These are phyloP conservation scores for Zymoseptoria pseudotritici DNA, from an alignment of 2,329 filamentous ascomycete genomes.

Conservation along the genomic window DNA sequence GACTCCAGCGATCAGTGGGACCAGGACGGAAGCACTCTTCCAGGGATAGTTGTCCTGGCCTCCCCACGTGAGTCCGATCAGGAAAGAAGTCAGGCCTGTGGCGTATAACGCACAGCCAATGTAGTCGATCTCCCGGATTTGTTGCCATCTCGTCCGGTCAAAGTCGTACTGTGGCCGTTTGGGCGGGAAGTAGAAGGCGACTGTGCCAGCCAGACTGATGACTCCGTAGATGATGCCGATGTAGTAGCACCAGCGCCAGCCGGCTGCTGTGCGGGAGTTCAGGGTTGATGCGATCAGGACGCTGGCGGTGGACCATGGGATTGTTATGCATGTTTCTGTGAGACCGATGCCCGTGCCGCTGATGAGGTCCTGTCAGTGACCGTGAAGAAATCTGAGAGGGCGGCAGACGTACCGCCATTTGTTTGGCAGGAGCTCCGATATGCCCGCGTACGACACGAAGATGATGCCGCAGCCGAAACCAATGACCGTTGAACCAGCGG, in stretches of 20 bases:
- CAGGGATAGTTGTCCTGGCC: not conserved
- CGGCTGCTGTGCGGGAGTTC: constrained; percentile 1
- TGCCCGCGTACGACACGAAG: constrained; percentile 6
- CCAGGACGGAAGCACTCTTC: constrained; percentile 5
- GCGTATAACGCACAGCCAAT: not conserved
- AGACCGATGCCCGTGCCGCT: constrained; percentile 3
- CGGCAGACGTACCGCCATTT: not conserved
- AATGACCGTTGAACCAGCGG: not conserved
- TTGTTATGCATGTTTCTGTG: constrained; percentile 2
- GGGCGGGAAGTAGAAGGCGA: constrained; percentile 7
- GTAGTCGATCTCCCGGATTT: not conserved
- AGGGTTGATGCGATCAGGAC: constrained; percentile 5
- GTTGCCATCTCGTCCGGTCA: not conserved
- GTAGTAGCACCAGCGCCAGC: constrained; percentile 7
- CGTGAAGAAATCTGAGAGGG: not conserved
- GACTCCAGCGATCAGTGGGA: constrained; percentile 5
- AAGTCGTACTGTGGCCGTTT: not conserved
- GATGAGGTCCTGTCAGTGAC: not conserved
- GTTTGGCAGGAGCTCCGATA: constrained; percentile 7
- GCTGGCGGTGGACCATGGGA: constrained; percentile 1
- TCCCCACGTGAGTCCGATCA: not conserved
- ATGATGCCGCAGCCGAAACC: constrained; percentile 2
- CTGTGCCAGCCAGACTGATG: constrained; percentile 5
- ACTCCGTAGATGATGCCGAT: constrained; percentile 6
- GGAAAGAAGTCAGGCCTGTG: not conserved